Evolutionary conservation across 2,329 filamentous ascomycete species (phyloP).

Genomic region (Trichoderma brevicompactum): DNA sequence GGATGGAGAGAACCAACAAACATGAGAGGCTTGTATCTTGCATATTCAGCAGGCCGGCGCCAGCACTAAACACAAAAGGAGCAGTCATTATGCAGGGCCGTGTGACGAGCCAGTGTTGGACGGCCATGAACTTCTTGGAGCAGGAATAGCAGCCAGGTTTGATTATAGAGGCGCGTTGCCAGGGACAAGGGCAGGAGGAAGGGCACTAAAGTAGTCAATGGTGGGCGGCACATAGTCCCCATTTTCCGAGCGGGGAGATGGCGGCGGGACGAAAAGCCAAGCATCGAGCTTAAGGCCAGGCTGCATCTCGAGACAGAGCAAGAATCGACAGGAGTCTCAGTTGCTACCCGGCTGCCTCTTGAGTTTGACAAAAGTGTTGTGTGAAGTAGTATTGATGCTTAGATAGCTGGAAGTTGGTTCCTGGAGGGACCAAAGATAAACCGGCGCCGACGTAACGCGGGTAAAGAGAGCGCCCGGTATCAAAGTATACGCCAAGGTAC

Average conservation of each 20-base stretch:
- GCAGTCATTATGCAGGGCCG: slow-evolving; percentile 8
- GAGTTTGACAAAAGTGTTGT: neutral
- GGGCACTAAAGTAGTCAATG: neutral
- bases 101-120: neutral
- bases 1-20: slow-evolving; percentile 6
- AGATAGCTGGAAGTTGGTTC: neutral
- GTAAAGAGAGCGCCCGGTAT: neutral
- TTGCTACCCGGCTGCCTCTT: neutral
- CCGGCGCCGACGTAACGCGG: neutral
- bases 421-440: slow-evolving; percentile 10
- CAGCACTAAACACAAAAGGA: slow-evolving; percentile 4
- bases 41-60: slow-evolving; percentile 7
- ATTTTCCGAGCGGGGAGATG: neutral
- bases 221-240: neutral
- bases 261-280: slow-evolving; percentile 9
- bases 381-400: neutral
- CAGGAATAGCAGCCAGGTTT: neutral
- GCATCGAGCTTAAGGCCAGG: neutral
- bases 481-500: neutral
- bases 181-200: slow-evolving; percentile 15
- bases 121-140: slow-evolving; percentile 6
- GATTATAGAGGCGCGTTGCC: slow-evolving; percentile 2
- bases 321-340: neutral
- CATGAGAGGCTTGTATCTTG: neutral
- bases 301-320: neutral